These are phyloP conservation scores for Colletotrichum sp. DNA, from an alignment of 2,329 filamentous ascomycete species.

Conservation along the genomic window DNA sequence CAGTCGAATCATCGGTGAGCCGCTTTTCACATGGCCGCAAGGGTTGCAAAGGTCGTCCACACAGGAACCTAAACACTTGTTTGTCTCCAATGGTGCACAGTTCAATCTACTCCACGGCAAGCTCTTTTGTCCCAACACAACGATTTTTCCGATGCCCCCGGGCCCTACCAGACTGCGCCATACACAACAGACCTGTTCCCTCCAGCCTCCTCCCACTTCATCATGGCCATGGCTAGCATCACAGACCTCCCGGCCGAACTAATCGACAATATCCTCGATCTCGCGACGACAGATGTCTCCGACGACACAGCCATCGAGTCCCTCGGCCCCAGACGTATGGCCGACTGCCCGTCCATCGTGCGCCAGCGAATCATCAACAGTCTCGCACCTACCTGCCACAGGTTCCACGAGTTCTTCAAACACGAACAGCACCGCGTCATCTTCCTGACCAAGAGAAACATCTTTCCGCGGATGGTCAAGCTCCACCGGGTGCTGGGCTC, in stretches of 20 bases:
- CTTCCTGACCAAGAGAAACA: not conserved
- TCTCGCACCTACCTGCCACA: not conserved
- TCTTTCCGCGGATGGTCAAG: not conserved
- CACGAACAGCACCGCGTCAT: not conserved
- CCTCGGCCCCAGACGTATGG: not conserved
- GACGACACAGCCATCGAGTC: not conserved
- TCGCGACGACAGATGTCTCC: not conserved
- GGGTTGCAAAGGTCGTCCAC: not conserved
- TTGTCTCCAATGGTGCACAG: not conserved
- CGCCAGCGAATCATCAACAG: not conserved
- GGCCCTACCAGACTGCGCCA: rapidly evolving
- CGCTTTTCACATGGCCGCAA: not conserved
- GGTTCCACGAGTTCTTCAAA: not conserved
- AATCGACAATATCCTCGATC: not conserved
- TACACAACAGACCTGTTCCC: not conserved
- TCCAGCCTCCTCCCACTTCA: not conserved
- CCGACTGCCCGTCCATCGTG: not conserved
- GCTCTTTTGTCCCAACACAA: not conserved
- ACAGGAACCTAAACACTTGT: not conserved
- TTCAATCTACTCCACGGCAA: not conserved
- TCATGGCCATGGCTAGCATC: not conserved
- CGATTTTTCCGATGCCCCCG: not conserved
- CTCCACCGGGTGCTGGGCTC: not conserved
- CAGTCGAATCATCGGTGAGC: not conserved
- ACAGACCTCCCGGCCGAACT: not conserved